These are phyloP conservation scores for Copromyces sp. DNA, from an alignment of 495 filamentous ascomycete genomes.

Conservation along the genomic window DNA sequence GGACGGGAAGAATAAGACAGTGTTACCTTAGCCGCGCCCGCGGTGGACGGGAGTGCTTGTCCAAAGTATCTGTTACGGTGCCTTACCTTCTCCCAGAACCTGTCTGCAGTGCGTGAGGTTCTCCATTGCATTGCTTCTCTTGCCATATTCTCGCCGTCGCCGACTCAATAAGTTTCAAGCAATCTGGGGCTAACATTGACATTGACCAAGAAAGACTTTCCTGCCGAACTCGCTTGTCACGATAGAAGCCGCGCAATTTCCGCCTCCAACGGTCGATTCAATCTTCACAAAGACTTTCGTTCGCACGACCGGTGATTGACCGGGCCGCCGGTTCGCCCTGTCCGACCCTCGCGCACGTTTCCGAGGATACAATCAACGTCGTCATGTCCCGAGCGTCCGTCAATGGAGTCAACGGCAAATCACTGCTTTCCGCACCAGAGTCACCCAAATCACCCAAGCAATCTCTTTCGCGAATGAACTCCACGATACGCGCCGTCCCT, in stretches of 20 bases:
- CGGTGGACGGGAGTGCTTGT: background rate
- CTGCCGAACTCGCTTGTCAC: background rate
- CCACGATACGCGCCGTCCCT: slow-evolving; percentile 38
- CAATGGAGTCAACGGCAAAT: slow-evolving; percentile 11
- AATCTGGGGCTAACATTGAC: background rate
- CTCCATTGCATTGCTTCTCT: background rate
- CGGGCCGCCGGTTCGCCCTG: slow-evolving; percentile 6
- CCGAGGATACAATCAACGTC: slow-evolving; percentile 25
- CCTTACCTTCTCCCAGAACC: background rate
- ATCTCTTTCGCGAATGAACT: slow-evolving; percentile 21
- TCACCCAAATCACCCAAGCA: slow-evolving; percentile 1
- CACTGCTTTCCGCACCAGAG: slow-evolving; percentile 5
- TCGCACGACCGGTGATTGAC: background rate
- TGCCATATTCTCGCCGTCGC: background rate
- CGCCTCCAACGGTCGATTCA: background rate
- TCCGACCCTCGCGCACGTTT: slow-evolving; percentile 23
- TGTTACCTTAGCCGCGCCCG: background rate
- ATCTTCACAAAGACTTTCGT: background rate
- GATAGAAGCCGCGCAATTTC: background rate
- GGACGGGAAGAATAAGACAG: background rate
- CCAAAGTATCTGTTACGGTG: background rate
- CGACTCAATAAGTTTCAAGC: background rate
- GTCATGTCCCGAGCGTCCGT: slow-evolving; percentile 21
- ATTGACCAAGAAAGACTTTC: background rate
- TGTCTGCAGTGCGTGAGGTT: background rate